These are phyloP conservation scores for Tillandsia fasciculata DNA, from an alignment of 176 grass and related monocot genomes.

Conservation along the genomic window DNA sequence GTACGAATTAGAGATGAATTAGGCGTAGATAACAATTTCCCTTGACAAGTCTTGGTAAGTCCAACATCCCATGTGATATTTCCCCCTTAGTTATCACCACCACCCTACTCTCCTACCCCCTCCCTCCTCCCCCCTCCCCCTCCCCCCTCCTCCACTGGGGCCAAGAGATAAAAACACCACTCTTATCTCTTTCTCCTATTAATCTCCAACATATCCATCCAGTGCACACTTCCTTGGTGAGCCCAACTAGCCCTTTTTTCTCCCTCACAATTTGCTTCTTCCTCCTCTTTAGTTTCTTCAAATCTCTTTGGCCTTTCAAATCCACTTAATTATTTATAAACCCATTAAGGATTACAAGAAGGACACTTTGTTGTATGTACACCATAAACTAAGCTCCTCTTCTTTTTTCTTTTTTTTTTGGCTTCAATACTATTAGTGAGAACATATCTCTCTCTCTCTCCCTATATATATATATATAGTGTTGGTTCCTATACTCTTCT, in stretches of 20 bases:
- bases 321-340: no score
- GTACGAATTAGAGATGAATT: no score
- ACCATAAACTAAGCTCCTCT: background rate
- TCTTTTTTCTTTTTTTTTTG: background rate
- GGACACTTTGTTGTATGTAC: background rate
- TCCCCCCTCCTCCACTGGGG: background rate
- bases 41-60: background rate
- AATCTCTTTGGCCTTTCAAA: background rate
- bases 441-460: no score
- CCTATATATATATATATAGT: no score
- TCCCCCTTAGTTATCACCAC: background rate
- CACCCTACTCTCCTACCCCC: no score
- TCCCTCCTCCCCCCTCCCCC: background rate
- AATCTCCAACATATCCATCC: background rate
- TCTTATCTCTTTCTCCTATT: background rate
- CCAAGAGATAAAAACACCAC: background rate
- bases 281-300: background rate
- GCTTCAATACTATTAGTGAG: background rate
- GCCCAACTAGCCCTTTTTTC: background rate
- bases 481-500: background rate
- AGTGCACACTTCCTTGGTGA: background rate
- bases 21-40: background rate
- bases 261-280: background rate
- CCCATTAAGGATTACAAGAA: no score
- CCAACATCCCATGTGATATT: conserved; percentile 21